Base-by-base conservation (phyloP, 441 rosid species). In the Aleurites moluccanus region DNA sequence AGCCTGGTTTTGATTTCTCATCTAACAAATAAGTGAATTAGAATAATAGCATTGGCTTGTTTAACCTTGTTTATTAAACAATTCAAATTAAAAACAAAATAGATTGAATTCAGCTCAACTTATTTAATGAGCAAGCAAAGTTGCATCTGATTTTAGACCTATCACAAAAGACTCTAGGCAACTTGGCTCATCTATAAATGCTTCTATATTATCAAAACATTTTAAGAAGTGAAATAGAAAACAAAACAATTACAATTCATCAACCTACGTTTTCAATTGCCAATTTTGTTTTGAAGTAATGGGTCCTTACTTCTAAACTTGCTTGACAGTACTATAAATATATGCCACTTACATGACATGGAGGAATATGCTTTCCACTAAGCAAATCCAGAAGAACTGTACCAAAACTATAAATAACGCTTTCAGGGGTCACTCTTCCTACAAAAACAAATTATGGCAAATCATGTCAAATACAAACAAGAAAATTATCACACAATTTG, bases 331-430 rank as follows among this genome's bases (percentile, higher is more conserved):
- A 18, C 18, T 25, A 66, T 18, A 33, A 52, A 52, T 2, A 10
- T 20, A 69, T 25, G 42, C 45, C 40, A 84, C 91, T 89, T 85
- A 92, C 98, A 83, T 86, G 98, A 82, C 96, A 88, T 4, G 96
- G 97, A 79, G 98, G 94, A 78, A 93, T 93, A 80, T 91, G 97
- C 81, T 91, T 93, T 84, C 98, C 97, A 67, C 96, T 90, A 60
- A 90, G 90, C 78, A 94, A 91, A 79, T 91, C 98, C 73, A 94
- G 81, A 84, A 92, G 85, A 81, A 94, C 87, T 53, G 89, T 92
- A 49, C 97, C 98, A 53, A 89, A 92, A 79, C 98, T 94, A 82
- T 92, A 92, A 70, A 87, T 89, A 60, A 94, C 97, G 82, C 97
- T 92, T 85, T 94, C 98, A 66, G 91, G 81, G 11, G 90, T 90